Conservation (phyloP, 2,329 filamentous ascomycete genomes). For the Pseudogymnoascus sp. region DNA sequence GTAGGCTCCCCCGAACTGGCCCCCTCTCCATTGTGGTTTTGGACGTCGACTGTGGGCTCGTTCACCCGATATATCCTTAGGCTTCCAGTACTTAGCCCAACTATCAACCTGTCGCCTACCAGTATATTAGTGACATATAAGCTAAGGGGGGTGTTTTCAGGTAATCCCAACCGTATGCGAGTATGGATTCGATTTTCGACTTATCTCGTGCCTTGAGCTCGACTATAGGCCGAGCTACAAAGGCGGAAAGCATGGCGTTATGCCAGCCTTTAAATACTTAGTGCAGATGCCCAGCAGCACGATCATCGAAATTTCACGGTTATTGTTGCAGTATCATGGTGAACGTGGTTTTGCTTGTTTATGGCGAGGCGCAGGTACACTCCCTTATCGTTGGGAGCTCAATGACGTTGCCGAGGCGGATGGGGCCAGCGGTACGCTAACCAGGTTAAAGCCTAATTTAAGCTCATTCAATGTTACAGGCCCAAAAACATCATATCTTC, state of each 20-base stretch:
- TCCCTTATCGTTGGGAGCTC: constrained; percentile 5
- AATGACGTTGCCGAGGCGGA: constrained; percentile 3
- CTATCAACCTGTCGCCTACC: constrained; percentile 77
- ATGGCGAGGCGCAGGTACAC: background rate
- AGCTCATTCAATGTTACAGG: background rate
- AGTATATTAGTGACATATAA: background rate
- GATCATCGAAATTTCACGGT: background rate
- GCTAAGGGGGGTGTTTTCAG: background rate
- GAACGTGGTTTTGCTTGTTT: background rate
- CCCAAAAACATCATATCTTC: background rate
- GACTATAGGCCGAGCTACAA: constrained; percentile 91
- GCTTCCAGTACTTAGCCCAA: constrained; percentile 82
- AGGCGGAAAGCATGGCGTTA: constrained; percentile 83
- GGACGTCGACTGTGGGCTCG: constrained; percentile 42
- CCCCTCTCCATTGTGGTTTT: constrained; percentile 31
- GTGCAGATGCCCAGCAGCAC: background rate
- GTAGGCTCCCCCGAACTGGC: constrained; percentile 20
- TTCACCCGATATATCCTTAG: constrained; percentile 90
- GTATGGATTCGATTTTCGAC: constrained; percentile 91
- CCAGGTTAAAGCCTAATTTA: background rate
- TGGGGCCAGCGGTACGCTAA: background rate
- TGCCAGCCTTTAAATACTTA: background rate
- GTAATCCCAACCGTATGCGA: constrained; percentile 65
- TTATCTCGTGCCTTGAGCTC: constrained; percentile 95
- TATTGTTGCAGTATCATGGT: background rate